Percentiles rank a stretch among this genome's conserved stretches.
These are phyloP conservation scores for Rhodotorula graminis DNA, from an alignment of 768 basidiomycete genomes.

Conservation along the genomic window DNA sequence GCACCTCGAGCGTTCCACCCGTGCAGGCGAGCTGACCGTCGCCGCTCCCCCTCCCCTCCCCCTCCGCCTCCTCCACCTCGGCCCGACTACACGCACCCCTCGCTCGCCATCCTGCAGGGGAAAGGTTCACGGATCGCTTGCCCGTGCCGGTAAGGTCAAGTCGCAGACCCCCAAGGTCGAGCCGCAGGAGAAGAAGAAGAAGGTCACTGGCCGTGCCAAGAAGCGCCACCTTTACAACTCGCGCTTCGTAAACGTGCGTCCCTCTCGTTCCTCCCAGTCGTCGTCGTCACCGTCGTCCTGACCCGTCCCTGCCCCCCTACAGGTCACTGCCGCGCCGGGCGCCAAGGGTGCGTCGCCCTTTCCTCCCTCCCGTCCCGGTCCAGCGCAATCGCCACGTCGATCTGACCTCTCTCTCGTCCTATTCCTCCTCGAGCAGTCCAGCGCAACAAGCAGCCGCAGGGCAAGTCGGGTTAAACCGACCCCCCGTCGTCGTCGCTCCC, in stretches of 20 bases:
- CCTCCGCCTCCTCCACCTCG: background rate
- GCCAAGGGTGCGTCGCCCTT: slow-evolving; percentile 63
- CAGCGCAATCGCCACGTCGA: background rate
- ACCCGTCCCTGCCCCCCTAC: slow-evolving; percentile 70
- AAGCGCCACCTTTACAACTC: slow-evolving; percentile 92
- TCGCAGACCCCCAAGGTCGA: slow-evolving; percentile 3
- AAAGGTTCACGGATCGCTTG: slow-evolving; percentile 43
- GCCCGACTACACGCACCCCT: no score
- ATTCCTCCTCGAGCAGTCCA: background rate
- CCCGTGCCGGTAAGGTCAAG: slow-evolving; percentile 56
- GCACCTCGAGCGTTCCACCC: background rate
- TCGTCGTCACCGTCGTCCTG: slow-evolving; percentile 13
- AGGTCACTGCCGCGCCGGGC: slow-evolving; percentile 81
- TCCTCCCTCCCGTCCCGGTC: background rate
- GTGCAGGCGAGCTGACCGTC: background rate
- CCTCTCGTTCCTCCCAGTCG: background rate
- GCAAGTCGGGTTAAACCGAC: background rate
- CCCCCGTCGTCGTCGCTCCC: no score
- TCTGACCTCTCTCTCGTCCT: no score
- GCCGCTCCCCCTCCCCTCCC: background rate
- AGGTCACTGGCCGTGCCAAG: slow-evolving; percentile 92
- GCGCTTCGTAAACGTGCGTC: slow-evolving; percentile 49
- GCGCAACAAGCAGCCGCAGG: slow-evolving; percentile 32
- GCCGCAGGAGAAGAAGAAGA: slow-evolving; percentile 7
- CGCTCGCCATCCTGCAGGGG: slow-evolving; percentile 17